A percentile compares a stretch with the other conserved stretches of the same genome.
Evolutionary conservation across 257 asterid genomes (phyloP).

Genomic region (Nicotiana benthamiana): DNA sequence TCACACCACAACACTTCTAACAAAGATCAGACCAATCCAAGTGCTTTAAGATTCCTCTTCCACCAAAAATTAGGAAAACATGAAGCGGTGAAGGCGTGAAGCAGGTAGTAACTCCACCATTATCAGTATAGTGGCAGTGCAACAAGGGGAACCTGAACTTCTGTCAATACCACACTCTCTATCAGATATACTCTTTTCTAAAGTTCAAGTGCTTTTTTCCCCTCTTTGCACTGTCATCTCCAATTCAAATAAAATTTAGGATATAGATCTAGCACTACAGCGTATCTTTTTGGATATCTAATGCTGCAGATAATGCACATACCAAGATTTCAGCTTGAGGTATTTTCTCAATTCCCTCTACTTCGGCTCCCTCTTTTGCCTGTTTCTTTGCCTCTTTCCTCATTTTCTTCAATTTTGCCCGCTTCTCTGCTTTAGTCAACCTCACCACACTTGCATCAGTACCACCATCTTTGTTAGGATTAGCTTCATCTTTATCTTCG

Average conservation of each 20-base stretch:
- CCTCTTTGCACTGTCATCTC: neutral
- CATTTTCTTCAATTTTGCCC: constrained; percentile 56
- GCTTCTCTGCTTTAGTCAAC: constrained; percentile 71
- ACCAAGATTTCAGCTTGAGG: constrained; percentile 85
- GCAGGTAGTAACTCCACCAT: neutral
- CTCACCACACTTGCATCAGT: constrained; percentile 28
- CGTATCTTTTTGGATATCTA: neutral
- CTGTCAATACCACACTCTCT: neutral
- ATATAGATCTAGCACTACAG: neutral
- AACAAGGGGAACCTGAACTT: neutral
- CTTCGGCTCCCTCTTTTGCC: constrained; percentile 33
- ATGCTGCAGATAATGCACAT: constrained; percentile 2
- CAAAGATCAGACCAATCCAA: neutral
- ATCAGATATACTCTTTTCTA: neutral
- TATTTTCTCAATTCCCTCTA: constrained; percentile 43
- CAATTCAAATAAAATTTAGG: neutral
- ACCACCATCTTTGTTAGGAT: constrained; percentile 19
- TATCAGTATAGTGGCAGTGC: neutral
- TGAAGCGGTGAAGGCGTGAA: neutral
- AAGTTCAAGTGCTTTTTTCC: neutral
- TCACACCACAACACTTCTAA: neutral
- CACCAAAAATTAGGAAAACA: neutral
- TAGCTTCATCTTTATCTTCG: constrained; percentile 37
- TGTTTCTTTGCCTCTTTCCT: constrained; percentile 89
- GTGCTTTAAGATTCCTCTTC: neutral